A percentile compares a stretch with the other conserved stretches of the same genome.
Evolutionary conservation across 2,329 filamentous ascomycete species (phyloP).

Genomic region (Fusarium tanahbumbuense): DNA sequence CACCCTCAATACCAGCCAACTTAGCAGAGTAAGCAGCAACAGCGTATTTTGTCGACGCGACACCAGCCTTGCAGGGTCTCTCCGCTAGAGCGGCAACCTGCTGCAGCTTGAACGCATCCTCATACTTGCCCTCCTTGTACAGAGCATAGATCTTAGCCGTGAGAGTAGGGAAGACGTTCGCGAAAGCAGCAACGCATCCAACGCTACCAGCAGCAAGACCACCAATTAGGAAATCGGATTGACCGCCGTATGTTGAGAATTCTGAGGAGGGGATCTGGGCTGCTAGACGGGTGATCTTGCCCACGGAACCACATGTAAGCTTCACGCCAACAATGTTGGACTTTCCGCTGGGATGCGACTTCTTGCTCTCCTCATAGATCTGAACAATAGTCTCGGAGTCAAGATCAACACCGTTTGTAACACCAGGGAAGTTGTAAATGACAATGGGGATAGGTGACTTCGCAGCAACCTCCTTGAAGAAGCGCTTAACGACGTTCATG

Average conservation of each 20-base stretch:
- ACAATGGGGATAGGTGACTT: conserved; percentile 67
- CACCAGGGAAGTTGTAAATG: conserved; percentile 76
- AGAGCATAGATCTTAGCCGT: conserved; percentile 69
- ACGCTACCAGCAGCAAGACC: conserved; percentile 68
- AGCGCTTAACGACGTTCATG: conserved; percentile 66
- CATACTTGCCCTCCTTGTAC: conserved; percentile 66
- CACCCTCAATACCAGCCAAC: conserved; percentile 68
- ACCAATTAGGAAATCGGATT: conserved; percentile 77
- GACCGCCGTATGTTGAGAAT: conserved; percentile 78
- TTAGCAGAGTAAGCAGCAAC: conserved; percentile 69
- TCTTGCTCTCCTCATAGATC: conserved; percentile 42
- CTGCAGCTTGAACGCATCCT: conserved; percentile 71
- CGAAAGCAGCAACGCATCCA: conserved; percentile 72
- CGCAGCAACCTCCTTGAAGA: conserved; percentile 69
- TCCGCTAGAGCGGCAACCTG: conserved; percentile 73
- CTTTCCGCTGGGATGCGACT: conserved; percentile 32
- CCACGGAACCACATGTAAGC: conserved; percentile 77
- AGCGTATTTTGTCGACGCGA: conserved; percentile 76
- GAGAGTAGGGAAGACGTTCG: conserved; percentile 69
- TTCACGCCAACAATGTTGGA: conserved; percentile 76
- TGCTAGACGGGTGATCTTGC: conserved; percentile 73
- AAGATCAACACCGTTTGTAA: conserved; percentile 75
- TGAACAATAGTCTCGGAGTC: conserved; percentile 69
- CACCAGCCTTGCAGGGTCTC: conserved; percentile 72
- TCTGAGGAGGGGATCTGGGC: conserved; percentile 60